Evolutionary conservation across 768 basidiomycete genomes (phyloP), one percentile per base, ranked within the genome.

Genomic region (Hygrophorus pudorinus): DNA sequence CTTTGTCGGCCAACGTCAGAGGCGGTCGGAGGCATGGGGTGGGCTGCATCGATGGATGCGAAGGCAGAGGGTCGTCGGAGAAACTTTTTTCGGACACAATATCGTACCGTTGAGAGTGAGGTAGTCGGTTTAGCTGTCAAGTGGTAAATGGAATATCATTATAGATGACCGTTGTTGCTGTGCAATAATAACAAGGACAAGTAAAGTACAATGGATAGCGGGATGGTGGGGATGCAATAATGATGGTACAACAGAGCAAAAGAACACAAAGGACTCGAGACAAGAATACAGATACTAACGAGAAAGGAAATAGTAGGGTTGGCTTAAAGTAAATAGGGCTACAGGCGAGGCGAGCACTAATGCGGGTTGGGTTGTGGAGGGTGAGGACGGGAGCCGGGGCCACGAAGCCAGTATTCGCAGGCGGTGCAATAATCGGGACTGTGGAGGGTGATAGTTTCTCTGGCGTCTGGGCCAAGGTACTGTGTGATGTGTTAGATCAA

Each of bases 51-150:
- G 8, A 48, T 48, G 41, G 66, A 75, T 46, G 67, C 56, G 14
- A 57, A 59, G 9, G 70, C 70, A 24, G 75, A 75, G 46, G 59
- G 48, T 24, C 60, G 64, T 47, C 60, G 76, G 36, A 61, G 64
- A 56, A 57, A 60, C 41, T 58, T 76, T 27, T 77, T 94, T 55
- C 71, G 89, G 59, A 94, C 92, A 2, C 65, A 76, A 56, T 94
- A 91, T 58, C 73, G 78, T 47, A 85, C 85, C 20, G 89, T 96
- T 1, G 86, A 86, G 62, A 87, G 80, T 62, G 87, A 91, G 53
- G 78, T 88, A 16, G 64, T 83, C 31, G 88, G 86, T 16, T 60
- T 85, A 32, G 76, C 79, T 5, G 85, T 86, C 4, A 79, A 83
- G 50, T 85, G 84, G 83, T 85, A 53, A 56, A 31, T 40, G 16